A percentile compares a stretch with the other conserved stretches of the same genome.
Evolutionary conservation across 2,329 filamentous ascomycete genomes (phyloP).

Genomic region (Furcasterigmium furcatum): DNA sequence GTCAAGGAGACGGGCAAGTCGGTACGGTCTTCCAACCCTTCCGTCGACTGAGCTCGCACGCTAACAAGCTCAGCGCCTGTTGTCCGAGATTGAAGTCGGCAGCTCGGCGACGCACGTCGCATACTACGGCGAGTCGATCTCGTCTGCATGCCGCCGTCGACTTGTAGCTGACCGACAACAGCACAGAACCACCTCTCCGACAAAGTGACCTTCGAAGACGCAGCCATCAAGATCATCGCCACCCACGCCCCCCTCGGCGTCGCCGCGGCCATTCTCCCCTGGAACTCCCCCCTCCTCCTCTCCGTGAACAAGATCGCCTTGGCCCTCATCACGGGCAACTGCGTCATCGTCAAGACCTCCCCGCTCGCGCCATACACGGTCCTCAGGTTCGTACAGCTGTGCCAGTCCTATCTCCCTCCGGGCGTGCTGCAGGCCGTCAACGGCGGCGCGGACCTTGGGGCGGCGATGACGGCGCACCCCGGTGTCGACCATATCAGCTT

Average conservation of each 20-base stretch:
- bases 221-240: conserved; percentile 33
- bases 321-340: conserved; percentile 47
- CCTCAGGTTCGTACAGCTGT: conserved; percentile 50
- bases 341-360: conserved; percentile 47
- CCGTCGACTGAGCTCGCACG: too few relatives aligned
- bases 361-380: conserved; percentile 51
- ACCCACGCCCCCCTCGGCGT: conserved; percentile 45
- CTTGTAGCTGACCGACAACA: too few relatives aligned
- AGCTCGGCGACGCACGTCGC: conserved; percentile 31
- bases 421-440: conserved; percentile 53
- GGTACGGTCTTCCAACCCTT: conserved; percentile 21
- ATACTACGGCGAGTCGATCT: conserved; percentile 26
- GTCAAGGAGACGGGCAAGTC: conserved; percentile 52
- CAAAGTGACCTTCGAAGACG: conserved; percentile 43
- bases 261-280: too few relatives aligned
- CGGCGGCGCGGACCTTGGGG: conserved; percentile 51
- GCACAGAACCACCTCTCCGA: conserved; percentile 35
- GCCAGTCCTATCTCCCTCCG: conserved; percentile 43
- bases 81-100: conserved; percentile 34
- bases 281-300: conserved; percentile 53
- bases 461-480: conserved; percentile 47
- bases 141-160: background rate
- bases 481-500: conserved; percentile 56
- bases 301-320: conserved; percentile 47
- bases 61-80: too few relatives aligned